These are phyloP conservation scores for Aspergillus leporis DNA, from an alignment of 495 filamentous ascomycete genomes.

Conservation along the genomic window DNA sequence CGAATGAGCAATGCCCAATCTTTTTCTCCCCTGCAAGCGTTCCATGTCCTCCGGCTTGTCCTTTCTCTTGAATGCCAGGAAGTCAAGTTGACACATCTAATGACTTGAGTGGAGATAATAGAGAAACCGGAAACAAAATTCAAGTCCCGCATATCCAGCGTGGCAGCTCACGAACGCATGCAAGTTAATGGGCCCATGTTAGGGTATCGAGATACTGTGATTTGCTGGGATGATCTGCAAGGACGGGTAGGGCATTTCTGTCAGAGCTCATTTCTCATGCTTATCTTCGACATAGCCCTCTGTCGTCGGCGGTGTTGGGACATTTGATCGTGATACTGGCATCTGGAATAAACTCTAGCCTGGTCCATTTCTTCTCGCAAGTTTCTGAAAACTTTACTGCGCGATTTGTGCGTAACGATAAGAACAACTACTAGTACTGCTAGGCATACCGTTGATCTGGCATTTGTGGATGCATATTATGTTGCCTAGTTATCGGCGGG, in stretches of 20 bases:
- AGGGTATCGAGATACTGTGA: background rate
- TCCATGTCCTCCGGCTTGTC: background rate
- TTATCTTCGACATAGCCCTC: background rate
- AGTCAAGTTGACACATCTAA: no score
- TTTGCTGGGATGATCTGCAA: background rate
- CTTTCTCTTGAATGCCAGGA: no score
- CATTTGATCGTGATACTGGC: background rate
- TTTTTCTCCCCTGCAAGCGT: background rate
- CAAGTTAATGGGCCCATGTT: background rate
- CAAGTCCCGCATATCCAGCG: background rate
- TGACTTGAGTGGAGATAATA: no score
- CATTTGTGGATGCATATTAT: background rate
- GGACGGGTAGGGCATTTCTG: background rate
- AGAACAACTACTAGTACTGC: no score
- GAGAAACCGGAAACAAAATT: background rate
- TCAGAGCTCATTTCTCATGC: background rate
- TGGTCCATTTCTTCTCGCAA: background rate
- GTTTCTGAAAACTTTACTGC: background rate
- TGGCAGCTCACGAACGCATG: background rate
- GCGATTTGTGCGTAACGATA: background rate
- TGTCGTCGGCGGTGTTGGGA: background rate
- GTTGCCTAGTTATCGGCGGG: background rate
- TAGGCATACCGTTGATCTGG: no score
- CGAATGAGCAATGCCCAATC: background rate
- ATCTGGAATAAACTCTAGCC: background rate